Base-by-base conservation (phyloP, 1,139 yeast species). In the Candida sanyaensis region DNA sequence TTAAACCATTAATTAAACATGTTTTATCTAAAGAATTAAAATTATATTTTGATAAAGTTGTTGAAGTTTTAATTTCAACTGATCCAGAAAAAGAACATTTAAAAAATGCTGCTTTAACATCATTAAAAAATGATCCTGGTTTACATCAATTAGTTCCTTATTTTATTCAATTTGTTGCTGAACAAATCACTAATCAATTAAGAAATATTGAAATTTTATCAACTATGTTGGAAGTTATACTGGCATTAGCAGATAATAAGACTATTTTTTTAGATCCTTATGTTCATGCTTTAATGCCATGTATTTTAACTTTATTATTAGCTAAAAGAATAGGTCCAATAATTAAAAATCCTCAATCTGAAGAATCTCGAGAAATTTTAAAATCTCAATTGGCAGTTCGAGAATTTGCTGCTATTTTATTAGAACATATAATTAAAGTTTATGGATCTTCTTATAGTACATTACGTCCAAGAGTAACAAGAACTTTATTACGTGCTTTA, bases 141-240 rank as follows among this genome's bases (percentile, higher is more conserved):
- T 73, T 95, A 50, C 99, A 95, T 70, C 99, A 95, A 66, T 72
- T 95, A 46, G 95, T 95, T 6, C 99, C 99, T 2, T 95, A 95
- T 64, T 89, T 95, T 59, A 91, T 93, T 47, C 98, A 93, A 63
- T 92, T 93, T 64, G 91, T 91, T 27, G 96, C 97, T 10, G 99
- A 95, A 64, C 96, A 95, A 60, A 86, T 93, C 49, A 90, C 98
- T 1, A 88, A 90, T 62, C 93, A 90, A 61, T 77, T 93, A 56
- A 81, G 89, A 58, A 86, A 87, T 60, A 74, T 88, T 42, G 83
- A 81, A 13, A 71, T 89, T 32, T 73, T 93, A 47, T 79, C 88
- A n/a, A 88, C 96, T 8, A 91, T 93, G 92, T 73, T 95, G 55
- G 96, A 90, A 64, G 92, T 91, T 50, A 83, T 93, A 23, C 87